These are phyloP conservation scores for Neurospora hispaniola DNA, from an alignment of 495 filamentous ascomycete species.

Conservation along the genomic window DNA sequence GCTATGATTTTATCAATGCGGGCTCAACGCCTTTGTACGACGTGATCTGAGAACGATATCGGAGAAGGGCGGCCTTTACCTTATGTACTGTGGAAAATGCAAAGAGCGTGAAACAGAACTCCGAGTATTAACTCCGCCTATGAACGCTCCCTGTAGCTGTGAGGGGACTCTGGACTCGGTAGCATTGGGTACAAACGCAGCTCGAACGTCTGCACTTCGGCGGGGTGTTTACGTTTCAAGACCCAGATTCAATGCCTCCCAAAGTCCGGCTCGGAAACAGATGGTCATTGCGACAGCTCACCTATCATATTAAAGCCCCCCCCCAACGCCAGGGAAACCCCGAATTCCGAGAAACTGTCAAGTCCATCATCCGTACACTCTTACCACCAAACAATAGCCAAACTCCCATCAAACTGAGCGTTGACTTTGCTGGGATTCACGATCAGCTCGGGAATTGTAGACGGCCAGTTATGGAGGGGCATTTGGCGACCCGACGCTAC, in stretches of 20 bases:
- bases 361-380: background rate
- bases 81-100: background rate
- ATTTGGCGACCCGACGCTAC: background rate
- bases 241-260: background rate
- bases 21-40: background rate
- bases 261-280: background rate
- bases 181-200: background rate
- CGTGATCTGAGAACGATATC: background rate
- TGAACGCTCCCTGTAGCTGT: background rate
- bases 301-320: background rate
- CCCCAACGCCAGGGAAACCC: background rate
- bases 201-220: background rate
- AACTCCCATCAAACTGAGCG: background rate
- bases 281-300: background rate
- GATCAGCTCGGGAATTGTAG: background rate
- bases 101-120: background rate
- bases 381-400: background rate
- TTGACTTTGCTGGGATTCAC: background rate
- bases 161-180: background rate
- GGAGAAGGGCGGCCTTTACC: background rate
- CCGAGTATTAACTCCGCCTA: background rate
- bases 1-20: background rate
- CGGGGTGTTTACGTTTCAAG: background rate
- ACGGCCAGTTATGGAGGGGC: background rate
- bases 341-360: background rate